Evolutionary conservation across 2,329 filamentous ascomycete species (phyloP).

Genomic region (Corniculantispora saksenae): DNA sequence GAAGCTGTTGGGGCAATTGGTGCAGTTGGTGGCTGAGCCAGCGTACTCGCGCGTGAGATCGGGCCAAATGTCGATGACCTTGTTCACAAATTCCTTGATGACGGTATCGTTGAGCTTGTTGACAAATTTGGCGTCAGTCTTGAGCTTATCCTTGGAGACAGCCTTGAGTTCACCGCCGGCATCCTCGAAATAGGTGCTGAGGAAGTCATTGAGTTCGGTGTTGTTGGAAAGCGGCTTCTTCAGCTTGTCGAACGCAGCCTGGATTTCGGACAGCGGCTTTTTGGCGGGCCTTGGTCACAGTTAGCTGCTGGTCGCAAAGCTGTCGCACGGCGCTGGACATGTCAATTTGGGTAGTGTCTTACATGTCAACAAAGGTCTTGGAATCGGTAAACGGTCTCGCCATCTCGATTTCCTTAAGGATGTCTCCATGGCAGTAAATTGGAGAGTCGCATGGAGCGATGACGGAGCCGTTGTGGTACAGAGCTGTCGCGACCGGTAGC

Average conservation of each 20-base stretch:
- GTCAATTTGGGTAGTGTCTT: constrained; percentile 28
- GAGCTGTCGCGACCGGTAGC: constrained; percentile 38
- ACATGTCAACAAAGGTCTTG: constrained; percentile 73
- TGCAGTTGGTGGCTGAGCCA: constrained; percentile 52
- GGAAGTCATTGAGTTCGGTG: constrained; percentile 60
- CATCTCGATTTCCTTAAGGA: constrained; percentile 63
- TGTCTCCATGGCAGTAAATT: constrained; percentile 66
- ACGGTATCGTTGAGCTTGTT: constrained; percentile 57
- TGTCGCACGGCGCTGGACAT: not conserved
- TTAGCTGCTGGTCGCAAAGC: constrained; percentile 15
- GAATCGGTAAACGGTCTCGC: constrained; percentile 66
- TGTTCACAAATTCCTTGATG: constrained; percentile 59
- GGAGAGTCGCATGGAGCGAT: constrained; percentile 67
- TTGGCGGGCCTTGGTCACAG: constrained; percentile 54
- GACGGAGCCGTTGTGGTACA: constrained; percentile 62
- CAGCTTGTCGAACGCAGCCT: constrained; percentile 61
- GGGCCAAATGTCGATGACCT: constrained; percentile 71
- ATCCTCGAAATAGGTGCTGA: constrained; percentile 62
- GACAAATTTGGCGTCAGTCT: constrained; percentile 60
- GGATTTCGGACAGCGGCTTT: constrained; percentile 59
- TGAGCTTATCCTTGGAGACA: constrained; percentile 52
- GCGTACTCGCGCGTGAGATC: constrained; percentile 63
- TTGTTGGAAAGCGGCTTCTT: constrained; percentile 63
- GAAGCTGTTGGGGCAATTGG: constrained; percentile 63
- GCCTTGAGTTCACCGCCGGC: constrained; percentile 63